Evolutionary conservation across 108 stramenopile species (phyloP).

Genomic region (Conticribra guillardii): DNA sequence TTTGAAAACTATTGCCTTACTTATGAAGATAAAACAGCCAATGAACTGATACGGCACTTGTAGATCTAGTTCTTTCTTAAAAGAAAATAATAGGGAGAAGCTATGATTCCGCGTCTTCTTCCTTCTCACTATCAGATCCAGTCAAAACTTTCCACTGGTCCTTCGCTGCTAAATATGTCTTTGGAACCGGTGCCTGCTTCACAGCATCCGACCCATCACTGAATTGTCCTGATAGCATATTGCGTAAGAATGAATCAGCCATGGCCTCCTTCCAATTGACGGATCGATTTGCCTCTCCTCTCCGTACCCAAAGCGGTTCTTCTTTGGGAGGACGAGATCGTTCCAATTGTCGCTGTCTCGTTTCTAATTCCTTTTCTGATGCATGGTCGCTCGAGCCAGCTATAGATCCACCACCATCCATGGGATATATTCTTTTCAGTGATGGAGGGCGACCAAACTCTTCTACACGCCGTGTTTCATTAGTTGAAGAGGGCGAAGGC

Average conservation of each 20-base stretch:
- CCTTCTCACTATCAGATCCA: neutral
- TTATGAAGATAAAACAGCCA: too few species aligned
- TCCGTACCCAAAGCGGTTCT: slow-evolving; percentile 80
- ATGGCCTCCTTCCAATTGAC: slow-evolving; percentile 25
- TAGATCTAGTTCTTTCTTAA: too few species aligned
- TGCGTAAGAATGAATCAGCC: slow-evolving; percentile 36
- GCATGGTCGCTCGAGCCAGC: neutral
- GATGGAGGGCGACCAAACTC: slow-evolving; percentile 46
- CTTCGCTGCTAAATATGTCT: slow-evolving; percentile 42
- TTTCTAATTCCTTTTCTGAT: slow-evolving; percentile 18
- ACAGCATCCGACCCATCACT: slow-evolving; percentile 54
- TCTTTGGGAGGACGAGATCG: slow-evolving; percentile 84
- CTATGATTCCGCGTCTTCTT: too few species aligned
- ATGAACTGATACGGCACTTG: too few species aligned
- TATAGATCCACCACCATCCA: slow-evolving; percentile 18
- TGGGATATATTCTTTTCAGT: slow-evolving; percentile 51
- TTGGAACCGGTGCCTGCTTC: slow-evolving; percentile 51
- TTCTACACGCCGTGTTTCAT: slow-evolving; percentile 4
- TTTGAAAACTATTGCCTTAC: too few species aligned
- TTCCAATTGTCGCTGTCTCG: slow-evolving; percentile 55
- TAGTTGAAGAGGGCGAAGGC: neutral
- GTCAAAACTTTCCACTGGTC: slow-evolving; percentile 28
- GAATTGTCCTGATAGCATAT: slow-evolving; percentile 49
- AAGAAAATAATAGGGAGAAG: too few species aligned
- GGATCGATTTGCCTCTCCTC: slow-evolving; percentile 52